Base-by-base conservation (phyloP, 1,284 basidiomycete species). In the Microbotryum lychnidis-dioicae region DNA sequence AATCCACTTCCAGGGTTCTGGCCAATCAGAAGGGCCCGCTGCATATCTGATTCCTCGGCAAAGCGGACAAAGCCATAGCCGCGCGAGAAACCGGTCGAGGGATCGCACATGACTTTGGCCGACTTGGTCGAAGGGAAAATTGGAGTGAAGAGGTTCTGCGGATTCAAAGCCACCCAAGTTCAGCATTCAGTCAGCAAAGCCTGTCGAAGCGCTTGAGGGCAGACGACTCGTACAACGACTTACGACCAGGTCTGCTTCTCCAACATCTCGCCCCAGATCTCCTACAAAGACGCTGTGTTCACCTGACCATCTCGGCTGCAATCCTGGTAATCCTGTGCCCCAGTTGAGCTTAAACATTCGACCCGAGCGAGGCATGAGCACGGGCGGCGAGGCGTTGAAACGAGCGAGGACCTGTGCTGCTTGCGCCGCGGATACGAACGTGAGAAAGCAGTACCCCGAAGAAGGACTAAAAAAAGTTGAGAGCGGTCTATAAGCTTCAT, bases 211-310 rank as follows among this genome's bases (percentile, higher is more conserved):
- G 2, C 20, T n/a, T 6, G 33, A 31, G 14, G 16, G 12, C 12
- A 16, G 23, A 27, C 6, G 25, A 3, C 18, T 6, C 18, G 12
- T 2, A 37, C 37, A 42, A 42, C 37, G 37, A 64, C 68, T 56
- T 48, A 71, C 73, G 54, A 92, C 87, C 25, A 92, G 79, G 74
- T 92, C 90, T 29, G 87, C 87, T 75, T 92, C 91, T 65, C 87
- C 89, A 4, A 88, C 89, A 75, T 91, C 89, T 23, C 89, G 87
- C 6, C 88, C 88, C 50, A 92, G 80, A 75, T 92, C 89, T 46
- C 90, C 90, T 2, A 92, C 89, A 70, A 92, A 92, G 61, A 92
- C 89, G 74, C 87, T 89, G 73, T 87, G 91, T 76, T 92, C 90
- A 62, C 49, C 80, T 69, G 58, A 76, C 76, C 56, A 82, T 80